These are phyloP conservation scores for Hyphopichia khmerensis DNA, from an alignment of 1,139 yeast species.

Conservation along the genomic window DNA sequence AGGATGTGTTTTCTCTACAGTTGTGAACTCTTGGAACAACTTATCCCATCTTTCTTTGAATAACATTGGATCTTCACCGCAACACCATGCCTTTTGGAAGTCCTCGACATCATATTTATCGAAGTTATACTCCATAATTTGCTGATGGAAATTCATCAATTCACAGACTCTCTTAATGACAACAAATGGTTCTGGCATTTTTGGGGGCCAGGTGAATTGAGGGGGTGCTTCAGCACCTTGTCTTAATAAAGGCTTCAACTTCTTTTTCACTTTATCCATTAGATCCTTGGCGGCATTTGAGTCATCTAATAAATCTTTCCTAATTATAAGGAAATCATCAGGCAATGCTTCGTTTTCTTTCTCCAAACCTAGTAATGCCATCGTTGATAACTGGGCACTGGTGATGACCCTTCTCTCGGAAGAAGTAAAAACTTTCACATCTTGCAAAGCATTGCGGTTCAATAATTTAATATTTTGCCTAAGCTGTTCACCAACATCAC, in stretches of 20 bases:
- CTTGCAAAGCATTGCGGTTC: conserved; percentile 79
- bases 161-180: conserved; percentile 94
- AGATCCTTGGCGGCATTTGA: conserved; percentile 97
- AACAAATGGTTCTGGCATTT: conserved; percentile 95
- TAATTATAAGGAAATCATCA: conserved; percentile 73
- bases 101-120: conserved; percentile 60
- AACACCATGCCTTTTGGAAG: conserved; percentile 89
- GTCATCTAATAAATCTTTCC: conserved; percentile 92
- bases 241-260: conserved; percentile 87
- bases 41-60: conserved; percentile 98
- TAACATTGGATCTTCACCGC: conserved; percentile 88
- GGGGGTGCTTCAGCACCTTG: conserved; percentile 99
- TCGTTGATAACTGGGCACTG: conserved; percentile 86
- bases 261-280: conserved; percentile 97
- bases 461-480: conserved; percentile 87
- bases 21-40: conserved; percentile 85
- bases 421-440: conserved; percentile 85
- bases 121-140: conserved; percentile 82
- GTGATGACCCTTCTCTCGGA: conserved; percentile 94
- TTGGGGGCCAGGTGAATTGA: conserved; percentile 98
- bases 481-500: conserved; percentile 92
- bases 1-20: conserved; percentile 96
- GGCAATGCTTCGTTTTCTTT: conserved; percentile 56
- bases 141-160: conserved; percentile 88
- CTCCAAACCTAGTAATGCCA: conserved; percentile 73